A percentile compares a stretch with the other conserved stretches of the same genome.
phyloP scores from a whole-genome alignment of 129 eudicot species.

The Escallonia rubra region DNA sequence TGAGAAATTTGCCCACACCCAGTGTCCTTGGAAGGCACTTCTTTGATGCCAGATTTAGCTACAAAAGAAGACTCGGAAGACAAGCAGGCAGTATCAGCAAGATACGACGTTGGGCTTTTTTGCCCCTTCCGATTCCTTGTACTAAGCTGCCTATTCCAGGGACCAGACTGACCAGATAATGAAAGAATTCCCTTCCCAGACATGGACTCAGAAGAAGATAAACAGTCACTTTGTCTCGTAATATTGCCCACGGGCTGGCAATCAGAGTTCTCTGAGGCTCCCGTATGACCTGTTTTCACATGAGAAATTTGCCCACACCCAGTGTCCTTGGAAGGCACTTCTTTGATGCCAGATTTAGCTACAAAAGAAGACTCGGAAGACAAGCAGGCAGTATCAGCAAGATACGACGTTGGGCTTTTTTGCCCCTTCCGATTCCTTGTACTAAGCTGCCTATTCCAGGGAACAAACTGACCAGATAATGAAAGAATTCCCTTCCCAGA shows the following conservation, averaged over 20 bases:
- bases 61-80: not conserved
- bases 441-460: no score
- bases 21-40: constrained; percentile 6
- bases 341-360: not conserved
- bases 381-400: not conserved
- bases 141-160: no score
- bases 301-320: constrained; percentile 5
- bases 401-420: not conserved
- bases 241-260: not conserved
- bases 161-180: not conserved
- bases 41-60: not conserved
- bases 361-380: not conserved
- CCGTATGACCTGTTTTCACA: not conserved
- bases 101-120: not conserved
- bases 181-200: not conserved
- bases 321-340: constrained; percentile 6
- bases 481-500: not conserved
- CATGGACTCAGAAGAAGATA: not conserved
- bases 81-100: not conserved
- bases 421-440: not conserved
- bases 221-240: not conserved
- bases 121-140: not conserved
- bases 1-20: constrained; percentile 5
- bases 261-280: constrained; percentile 13
- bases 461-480: not conserved